Percentiles rank a stretch among this genome's conserved stretches.
Conservation (phyloP, 2,329 filamentous ascomycete genomes). For the Botrytis medusae region DNA sequence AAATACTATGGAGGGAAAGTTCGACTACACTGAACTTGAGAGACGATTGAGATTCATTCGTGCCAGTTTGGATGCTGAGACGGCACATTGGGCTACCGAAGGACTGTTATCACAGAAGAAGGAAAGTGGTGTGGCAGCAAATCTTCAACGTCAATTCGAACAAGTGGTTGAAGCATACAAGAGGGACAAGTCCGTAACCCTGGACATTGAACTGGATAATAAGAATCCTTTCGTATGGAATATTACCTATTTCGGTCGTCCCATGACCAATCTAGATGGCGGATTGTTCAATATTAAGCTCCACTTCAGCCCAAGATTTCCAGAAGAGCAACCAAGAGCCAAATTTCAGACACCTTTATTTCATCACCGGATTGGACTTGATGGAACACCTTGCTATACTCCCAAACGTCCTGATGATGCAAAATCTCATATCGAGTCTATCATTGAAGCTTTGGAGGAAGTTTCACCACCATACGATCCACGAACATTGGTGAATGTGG, state of each 20-base stretch:
- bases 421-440: slow-evolving; percentile 77
- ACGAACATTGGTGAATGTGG: slow-evolving; percentile 79
- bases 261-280: slow-evolving; percentile 91
- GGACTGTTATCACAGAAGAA: slow-evolving; percentile 62
- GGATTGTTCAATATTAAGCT: slow-evolving; percentile 83
- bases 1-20: slow-evolving; percentile 85
- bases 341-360: slow-evolving; percentile 79
- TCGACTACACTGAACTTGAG: slow-evolving; percentile 75
- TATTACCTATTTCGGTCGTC: slow-evolving; percentile 84
- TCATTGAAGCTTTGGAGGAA: slow-evolving; percentile 82
- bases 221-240: slow-evolving; percentile 88
- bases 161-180: slow-evolving; percentile 78
- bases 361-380: slow-evolving; percentile 79
- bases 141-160: slow-evolving; percentile 79
- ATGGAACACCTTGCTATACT: slow-evolving; percentile 82
- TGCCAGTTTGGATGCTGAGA: slow-evolving; percentile 69
- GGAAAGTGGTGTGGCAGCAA: slow-evolving; percentile 75
- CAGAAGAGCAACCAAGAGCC: slow-evolving; percentile 82
- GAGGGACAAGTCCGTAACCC: slow-evolving; percentile 63
- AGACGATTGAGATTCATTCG: slow-evolving; percentile 68
- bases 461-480: slow-evolving; percentile 88
- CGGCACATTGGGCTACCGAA: slow-evolving; percentile 66
- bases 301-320: slow-evolving; percentile 79
- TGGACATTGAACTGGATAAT: slow-evolving; percentile 75
- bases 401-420: slow-evolving; percentile 72